phyloP scores from a whole-genome alignment of 2,329 filamentous ascomycete species.

The Chalaropsis thielavioides region DNA sequence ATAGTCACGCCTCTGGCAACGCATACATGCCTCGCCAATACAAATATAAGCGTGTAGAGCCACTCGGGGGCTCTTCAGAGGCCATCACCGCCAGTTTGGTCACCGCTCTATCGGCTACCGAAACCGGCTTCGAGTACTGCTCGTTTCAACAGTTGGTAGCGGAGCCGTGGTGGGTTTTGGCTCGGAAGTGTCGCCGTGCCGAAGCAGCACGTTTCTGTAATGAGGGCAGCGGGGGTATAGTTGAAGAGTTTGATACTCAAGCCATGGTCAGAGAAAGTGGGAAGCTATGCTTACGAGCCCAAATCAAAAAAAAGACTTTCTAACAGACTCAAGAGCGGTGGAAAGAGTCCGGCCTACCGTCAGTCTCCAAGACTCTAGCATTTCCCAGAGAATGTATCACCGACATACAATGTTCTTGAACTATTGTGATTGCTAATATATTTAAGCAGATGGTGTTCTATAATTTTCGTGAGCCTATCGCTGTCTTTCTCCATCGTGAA shows the following conservation, averaged over 20 bases:
- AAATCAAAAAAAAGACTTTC: neutral
- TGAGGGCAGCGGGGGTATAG: neutral
- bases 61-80: neutral
- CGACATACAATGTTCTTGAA: too few relatives aligned
- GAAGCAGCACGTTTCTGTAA: neutral
- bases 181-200: neutral
- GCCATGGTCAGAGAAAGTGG: neutral
- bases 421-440: too few relatives aligned
- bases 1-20: neutral
- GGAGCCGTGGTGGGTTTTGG: constrained; percentile 1
- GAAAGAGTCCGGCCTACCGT: neutral
- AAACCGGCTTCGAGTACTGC: constrained; percentile 3
- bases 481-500: too few relatives aligned
- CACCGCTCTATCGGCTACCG: neutral
- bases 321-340: neutral
- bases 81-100: neutral
- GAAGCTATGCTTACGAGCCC: neutral
- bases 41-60: neutral
- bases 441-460: too few relatives aligned
- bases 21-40: neutral
- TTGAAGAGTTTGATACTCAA: neutral
- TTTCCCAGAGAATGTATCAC: too few relatives aligned
- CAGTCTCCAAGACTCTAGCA: too few relatives aligned
- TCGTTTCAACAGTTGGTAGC: neutral
- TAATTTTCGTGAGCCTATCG: too few relatives aligned